A percentile compares a stretch with the other conserved stretches of the same genome.
Conservation (phyloP, 78 protist species). For the Cavenderia fasciculata region DNA sequence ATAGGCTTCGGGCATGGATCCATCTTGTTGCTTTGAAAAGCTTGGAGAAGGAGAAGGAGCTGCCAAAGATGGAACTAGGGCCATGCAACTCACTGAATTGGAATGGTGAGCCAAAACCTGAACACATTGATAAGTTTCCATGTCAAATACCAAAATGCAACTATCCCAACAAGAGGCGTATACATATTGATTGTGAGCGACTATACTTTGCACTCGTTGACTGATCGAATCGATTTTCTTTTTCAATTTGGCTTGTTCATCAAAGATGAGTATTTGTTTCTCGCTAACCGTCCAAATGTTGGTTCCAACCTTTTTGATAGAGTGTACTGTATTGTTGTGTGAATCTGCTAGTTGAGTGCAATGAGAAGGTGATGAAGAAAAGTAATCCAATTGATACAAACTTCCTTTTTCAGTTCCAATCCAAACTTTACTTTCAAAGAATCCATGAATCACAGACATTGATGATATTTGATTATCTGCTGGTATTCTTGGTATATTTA, state of each 20-base stretch:
- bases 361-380: too few species aligned
- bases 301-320: conserved; percentile 18
- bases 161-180: conserved; percentile 42
- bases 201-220: background rate
- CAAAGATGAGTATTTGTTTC: conserved; percentile 24
- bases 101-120: conserved; percentile 11
- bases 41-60: too few species aligned
- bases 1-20: too few species aligned
- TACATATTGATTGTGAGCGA: conserved; percentile 1
- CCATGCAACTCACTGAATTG: conserved; percentile 11
- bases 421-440: conserved; percentile 6
- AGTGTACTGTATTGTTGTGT: conserved; percentile 17
- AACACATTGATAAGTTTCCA: conserved; percentile 24
- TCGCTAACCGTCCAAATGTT: conserved; percentile 35
- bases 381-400: conserved; percentile 22
- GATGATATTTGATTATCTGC: background rate
- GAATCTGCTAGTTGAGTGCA: background rate
- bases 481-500: conserved; percentile 11
- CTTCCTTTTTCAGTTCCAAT: conserved; percentile 66
- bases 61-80: background rate
- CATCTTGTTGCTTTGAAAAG: too few species aligned
- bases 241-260: conserved; percentile 7
- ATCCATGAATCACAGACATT: background rate
- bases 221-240: conserved; percentile 32
- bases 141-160: conserved; percentile 21